Percentiles rank a stretch among this genome's conserved stretches.
phyloP scores from a whole-genome alignment of 139 green algal genomes.

The Coelastrella sp. region DNA sequence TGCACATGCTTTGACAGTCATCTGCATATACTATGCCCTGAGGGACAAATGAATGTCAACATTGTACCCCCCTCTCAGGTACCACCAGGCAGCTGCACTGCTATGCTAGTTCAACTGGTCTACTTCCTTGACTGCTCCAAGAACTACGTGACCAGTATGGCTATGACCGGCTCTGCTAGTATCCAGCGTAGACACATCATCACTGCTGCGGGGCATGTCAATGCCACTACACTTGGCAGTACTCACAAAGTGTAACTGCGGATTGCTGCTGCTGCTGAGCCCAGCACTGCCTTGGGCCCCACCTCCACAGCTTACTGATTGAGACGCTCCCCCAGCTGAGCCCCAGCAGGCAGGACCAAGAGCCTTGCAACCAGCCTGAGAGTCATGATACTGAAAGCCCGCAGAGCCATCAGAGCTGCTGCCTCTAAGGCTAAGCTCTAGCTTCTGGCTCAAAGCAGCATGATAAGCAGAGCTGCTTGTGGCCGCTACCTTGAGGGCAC shows the following conservation, averaged over 20 bases:
- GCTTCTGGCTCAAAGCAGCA: no score
- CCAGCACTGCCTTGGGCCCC: no score
- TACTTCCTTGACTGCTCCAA: no score
- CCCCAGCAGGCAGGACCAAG: not conserved
- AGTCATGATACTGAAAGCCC: not conserved
- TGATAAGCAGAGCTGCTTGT: no score
- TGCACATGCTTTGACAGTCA: no score
- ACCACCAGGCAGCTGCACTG: no score
- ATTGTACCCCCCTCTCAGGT: no score
- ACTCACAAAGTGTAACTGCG: not conserved
- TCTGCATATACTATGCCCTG: no score
- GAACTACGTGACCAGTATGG: no score
- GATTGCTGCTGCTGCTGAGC: not conserved
- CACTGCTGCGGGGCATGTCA: not conserved
- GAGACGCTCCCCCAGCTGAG: not conserved
- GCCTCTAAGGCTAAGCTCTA: not conserved
- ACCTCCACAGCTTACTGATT: not conserved
- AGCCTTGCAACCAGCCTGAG: not conserved
- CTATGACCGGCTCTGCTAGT: not conserved
- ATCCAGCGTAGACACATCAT: constrained; percentile 7
- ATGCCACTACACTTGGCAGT: not conserved
- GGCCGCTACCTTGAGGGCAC: no score
- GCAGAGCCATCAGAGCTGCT: not conserved
- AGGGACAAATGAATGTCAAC: no score
- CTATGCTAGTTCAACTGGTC: not conserved